phyloP scores from a whole-genome alignment of 2,329 filamentous ascomycete species.

The Penicillium sp. region DNA sequence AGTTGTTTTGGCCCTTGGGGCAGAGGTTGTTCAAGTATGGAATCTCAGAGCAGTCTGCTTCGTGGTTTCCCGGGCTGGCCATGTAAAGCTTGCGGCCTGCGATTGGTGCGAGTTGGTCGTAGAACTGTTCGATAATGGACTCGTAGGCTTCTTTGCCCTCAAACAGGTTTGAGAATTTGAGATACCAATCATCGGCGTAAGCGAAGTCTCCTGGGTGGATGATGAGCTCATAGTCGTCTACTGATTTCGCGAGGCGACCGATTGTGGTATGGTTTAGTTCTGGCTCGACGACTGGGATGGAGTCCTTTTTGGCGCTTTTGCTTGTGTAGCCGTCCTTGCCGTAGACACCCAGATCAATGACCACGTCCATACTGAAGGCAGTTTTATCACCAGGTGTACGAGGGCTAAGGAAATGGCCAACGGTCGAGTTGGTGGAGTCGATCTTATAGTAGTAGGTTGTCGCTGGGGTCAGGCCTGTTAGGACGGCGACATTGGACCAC shows the following conservation, averaged over 20 bases:
- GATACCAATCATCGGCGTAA: constrained; percentile 59
- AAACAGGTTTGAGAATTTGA: constrained; percentile 46
- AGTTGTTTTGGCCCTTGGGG: constrained; percentile 55
- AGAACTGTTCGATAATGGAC: constrained; percentile 57
- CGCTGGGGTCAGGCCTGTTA: constrained; percentile 48
- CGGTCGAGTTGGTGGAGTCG: constrained; percentile 53
- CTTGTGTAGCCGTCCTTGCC: constrained; percentile 53
- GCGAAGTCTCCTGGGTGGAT: constrained; percentile 48
- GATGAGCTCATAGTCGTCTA: constrained; percentile 54
- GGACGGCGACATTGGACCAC: constrained; percentile 49
- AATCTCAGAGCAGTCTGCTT: constrained; percentile 48
- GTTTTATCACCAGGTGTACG: constrained; percentile 54
- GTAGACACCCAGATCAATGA: constrained; percentile 57
- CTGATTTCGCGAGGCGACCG: constrained; percentile 49
- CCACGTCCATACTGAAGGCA: constrained; percentile 51
- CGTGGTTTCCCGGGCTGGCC: constrained; percentile 59
- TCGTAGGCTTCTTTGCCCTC: constrained; percentile 53
- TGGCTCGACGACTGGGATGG: constrained; percentile 50
- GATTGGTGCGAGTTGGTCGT: constrained; percentile 54
- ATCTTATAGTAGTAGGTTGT: constrained; percentile 63
- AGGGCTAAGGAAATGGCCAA: constrained; percentile 54
- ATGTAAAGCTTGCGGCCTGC: constrained; percentile 56
- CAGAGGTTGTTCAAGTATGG: constrained; percentile 24
- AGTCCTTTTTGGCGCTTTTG: constrained; percentile 47
- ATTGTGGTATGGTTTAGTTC: constrained; percentile 60